Evolutionary conservation across 1,284 basidiomycete species (phyloP).

Genomic region (Sanghuangporus weigelae): DNA sequence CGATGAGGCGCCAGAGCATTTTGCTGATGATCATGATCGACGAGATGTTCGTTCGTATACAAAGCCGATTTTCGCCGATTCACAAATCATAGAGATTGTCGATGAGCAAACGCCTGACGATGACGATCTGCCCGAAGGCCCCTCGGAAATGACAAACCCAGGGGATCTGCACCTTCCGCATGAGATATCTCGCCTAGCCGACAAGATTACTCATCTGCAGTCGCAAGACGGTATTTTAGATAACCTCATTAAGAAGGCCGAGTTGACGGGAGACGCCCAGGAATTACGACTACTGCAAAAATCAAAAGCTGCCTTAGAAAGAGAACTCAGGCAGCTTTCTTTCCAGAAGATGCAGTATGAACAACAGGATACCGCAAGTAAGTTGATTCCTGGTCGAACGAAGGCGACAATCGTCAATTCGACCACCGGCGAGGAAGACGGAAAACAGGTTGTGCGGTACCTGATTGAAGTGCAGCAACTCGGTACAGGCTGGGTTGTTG

Average conservation of each 20-base stretch:
- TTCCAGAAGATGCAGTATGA: slow-evolving; percentile 92
- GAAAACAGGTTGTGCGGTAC: slow-evolving; percentile 88
- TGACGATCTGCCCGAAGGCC: slow-evolving; percentile 39
- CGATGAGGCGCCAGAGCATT: slow-evolving; percentile 6
- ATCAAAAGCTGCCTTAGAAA: slow-evolving; percentile 74
- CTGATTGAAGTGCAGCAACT: slow-evolving; percentile 89
- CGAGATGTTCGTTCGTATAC: slow-evolving; percentile 6
- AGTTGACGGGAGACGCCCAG: slow-evolving; percentile 84
- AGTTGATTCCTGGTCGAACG: slow-evolving; percentile 75
- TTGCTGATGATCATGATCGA: slow-evolving; percentile 10
- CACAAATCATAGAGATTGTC: slow-evolving; percentile 34
- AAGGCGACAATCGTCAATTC: slow-evolving; percentile 75
- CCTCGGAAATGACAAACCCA: slow-evolving; percentile 71
- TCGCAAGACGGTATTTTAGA: slow-evolving; percentile 82
- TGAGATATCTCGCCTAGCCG: slow-evolving; percentile 72
- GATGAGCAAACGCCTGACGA: slow-evolving; percentile 44
- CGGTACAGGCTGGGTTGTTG: slow-evolving; percentile 88
- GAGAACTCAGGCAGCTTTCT: slow-evolving; percentile 78
- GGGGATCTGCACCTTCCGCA: slow-evolving; percentile 83
- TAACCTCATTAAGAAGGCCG: slow-evolving; percentile 87
- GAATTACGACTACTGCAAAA: slow-evolving; percentile 80
- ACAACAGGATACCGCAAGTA: slow-evolving; percentile 83
- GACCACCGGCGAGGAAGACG: slow-evolving; percentile 73
- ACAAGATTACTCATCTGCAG: slow-evolving; percentile 72
- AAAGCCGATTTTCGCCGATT: slow-evolving; percentile 18